phyloP scores from a whole-genome alignment of 805 yeast genomes.

The Candida pseudoglaebosa region DNA sequence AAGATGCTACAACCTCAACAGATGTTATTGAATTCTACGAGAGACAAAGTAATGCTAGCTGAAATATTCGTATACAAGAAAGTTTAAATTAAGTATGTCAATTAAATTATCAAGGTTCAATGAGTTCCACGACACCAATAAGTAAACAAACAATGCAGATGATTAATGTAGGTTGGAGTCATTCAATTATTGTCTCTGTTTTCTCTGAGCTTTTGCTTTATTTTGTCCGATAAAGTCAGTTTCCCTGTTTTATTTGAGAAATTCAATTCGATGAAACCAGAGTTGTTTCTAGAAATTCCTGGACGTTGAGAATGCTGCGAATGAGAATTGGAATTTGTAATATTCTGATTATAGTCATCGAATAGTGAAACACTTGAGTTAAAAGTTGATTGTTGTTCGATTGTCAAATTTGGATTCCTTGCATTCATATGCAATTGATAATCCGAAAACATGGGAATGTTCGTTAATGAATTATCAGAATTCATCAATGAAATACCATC shows the following conservation, averaged over 20 bases:
- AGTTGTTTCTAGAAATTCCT: conserved; percentile 18
- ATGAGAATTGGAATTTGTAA: conserved; percentile 2
- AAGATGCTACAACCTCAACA: conserved; percentile 82
- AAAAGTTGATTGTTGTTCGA: conserved; percentile 21
- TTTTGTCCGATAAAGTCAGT: conserved; percentile 26
- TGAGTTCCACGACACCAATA: no score
- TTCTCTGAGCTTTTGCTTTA: conserved; percentile 33
- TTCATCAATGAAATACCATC: conserved; percentile 61
- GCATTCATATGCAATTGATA: conserved; percentile 37
- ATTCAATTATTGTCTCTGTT: conserved; percentile 19
- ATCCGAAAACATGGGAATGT: conserved; percentile 60
- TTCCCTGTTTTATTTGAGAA: conserved; percentile 17
- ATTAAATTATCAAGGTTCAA: not conserved
- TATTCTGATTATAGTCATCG: conserved; percentile 25
- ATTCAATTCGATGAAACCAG: conserved; percentile 31
- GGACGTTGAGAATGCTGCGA: not conserved
- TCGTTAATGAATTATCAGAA: conserved; percentile 58
- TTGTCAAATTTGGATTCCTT: conserved; percentile 17
- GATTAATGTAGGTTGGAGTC: not conserved
- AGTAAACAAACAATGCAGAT: not conserved
- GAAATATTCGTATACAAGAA: conserved; percentile 4
- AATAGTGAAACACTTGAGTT: conserved; percentile 28
- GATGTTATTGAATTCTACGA: conserved; percentile 83
- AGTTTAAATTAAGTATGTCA: not conserved
- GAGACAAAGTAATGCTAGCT: conserved; percentile 51